phyloP scores from a whole-genome alignment of 2,329 filamentous ascomycete species.

The Aspergillus neotritici region DNA sequence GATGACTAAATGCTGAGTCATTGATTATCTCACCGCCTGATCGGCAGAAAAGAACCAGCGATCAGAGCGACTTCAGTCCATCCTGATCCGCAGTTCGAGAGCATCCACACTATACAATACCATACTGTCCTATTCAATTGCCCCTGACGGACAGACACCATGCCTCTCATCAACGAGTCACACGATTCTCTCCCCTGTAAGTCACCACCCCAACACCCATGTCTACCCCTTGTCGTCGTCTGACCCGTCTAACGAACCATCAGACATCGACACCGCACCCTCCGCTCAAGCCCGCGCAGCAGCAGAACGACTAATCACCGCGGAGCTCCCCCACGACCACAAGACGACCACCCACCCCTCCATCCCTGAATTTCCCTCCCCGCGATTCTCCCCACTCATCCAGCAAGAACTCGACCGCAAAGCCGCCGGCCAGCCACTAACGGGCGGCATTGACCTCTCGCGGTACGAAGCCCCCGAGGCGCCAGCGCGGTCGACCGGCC shows the following conservation, averaged over 20 bases:
- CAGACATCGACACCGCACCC: slow-evolving; percentile 76
- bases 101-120: background rate
- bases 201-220: slow-evolving; percentile 21
- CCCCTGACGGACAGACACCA: slow-evolving; percentile 30
- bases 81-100: too few species aligned
- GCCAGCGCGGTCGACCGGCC: slow-evolving; percentile 38
- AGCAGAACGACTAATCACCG: slow-evolving; percentile 63
- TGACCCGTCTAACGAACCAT: slow-evolving; percentile 10
- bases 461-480: slow-evolving; percentile 77
- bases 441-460: slow-evolving; percentile 62
- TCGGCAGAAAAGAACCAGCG: slow-evolving; percentile 1
- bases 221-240: slow-evolving; percentile 10
- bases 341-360: slow-evolving; percentile 51
- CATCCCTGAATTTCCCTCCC: slow-evolving; percentile 49
- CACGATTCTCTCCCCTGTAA: slow-evolving; percentile 79
- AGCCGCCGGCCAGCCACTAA: slow-evolving; percentile 53
- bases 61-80: background rate
- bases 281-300: slow-evolving; percentile 56
- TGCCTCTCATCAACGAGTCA: slow-evolving; percentile 63
- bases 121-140: background rate
- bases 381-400: slow-evolving; percentile 62
- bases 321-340: slow-evolving; percentile 55
- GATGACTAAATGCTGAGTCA: background rate
- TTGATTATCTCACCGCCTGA: background rate
- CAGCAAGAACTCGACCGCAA: slow-evolving; percentile 64